Evolutionary conservation across 1,284 basidiomycete genomes (phyloP).

Genomic region (Ceratobasidium sp.): DNA sequence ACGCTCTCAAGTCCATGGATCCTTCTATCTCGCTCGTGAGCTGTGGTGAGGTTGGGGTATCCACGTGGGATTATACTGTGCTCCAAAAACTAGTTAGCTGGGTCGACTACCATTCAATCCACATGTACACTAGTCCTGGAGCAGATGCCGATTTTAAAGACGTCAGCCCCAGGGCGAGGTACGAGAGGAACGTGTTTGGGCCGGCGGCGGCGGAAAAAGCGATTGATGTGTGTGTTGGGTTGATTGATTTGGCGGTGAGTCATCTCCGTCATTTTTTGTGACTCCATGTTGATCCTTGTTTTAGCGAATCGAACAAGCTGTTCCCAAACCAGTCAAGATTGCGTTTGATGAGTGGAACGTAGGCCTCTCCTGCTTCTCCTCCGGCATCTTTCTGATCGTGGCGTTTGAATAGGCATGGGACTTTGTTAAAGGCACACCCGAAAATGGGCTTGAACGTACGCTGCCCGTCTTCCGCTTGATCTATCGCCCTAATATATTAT

Average conservation of each 20-base stretch:
- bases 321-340: slow-evolving; percentile 49
- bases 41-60: slow-evolving; percentile 63
- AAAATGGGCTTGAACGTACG: slow-evolving; percentile 65
- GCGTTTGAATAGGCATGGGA: neutral
- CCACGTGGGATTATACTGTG: slow-evolving; percentile 52
- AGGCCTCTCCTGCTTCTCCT: neutral
- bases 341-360: slow-evolving; percentile 69
- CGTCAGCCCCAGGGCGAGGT: slow-evolving; percentile 42
- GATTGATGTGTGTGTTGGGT: slow-evolving; percentile 52
- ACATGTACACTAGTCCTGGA: slow-evolving; percentile 39
- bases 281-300: neutral
- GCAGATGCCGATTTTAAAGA: slow-evolving; percentile 33
- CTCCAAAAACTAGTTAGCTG: slow-evolving; percentile 50
- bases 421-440: slow-evolving; percentile 49
- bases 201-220: slow-evolving; percentile 52
- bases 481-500: too few relatives aligned
- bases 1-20: slow-evolving; percentile 66
- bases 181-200: slow-evolving; percentile 56
- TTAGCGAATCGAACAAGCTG: slow-evolving; percentile 35
- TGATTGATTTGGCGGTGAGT: slow-evolving; percentile 52
- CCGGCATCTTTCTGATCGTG: neutral
- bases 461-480: too few relatives aligned
- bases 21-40: slow-evolving; percentile 64
- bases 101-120: slow-evolving; percentile 50
- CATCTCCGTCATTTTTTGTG: neutral